Base-by-base conservation (phyloP, 176 grass and related monocot genomes). In the Musa troglodytarum region DNA sequence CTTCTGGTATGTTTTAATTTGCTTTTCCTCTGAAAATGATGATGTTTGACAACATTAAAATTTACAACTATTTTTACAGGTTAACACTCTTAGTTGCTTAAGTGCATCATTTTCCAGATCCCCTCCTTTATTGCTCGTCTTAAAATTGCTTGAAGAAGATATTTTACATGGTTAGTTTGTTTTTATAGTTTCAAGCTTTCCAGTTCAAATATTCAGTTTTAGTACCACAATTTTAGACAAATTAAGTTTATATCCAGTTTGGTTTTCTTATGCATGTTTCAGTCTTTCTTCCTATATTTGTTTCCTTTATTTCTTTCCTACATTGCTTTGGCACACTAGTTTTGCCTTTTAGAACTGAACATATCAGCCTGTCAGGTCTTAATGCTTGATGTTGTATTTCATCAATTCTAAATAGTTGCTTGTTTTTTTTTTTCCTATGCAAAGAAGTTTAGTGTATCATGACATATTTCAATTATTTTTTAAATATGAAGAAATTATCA, bases 21-120 rank as follows among this genome's bases (percentile, higher is more conserved):
- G 14, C 15, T 51, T 75, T 77, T 28, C 73, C 75, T 65, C 8
- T 23, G 53, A 24, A 59, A 54, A 75, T 62, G 54, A 53, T 28
- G 63, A 24, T 49, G 17, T 25, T 81, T 49, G 43, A 49, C 15
- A 61, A 50, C 14, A 62, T 82, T 56, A 63, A 63, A 67, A 52
- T 21, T 52, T 81, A 10, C 66, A 73, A 22, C 8, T 56, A 74
- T 51, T 61, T 59, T 68, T 71, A 50, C 82, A 97, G 93, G 83
- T 97, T 85, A 90, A 85, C 81, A 75, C 78, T 84, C 82, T 97
- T 86, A 92, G 80, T 86, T 97, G 93, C 77, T 86, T 97, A 83
- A 87, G 87, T 63, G 81, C 81, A 78, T 83, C 87, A 79, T 88
- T 97, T 86, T 92, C 85, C 5, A 92, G 88, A 83, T 87, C 81